Percentiles rank a stretch among this genome's conserved stretches.
phyloP scores from a whole-genome alignment of 805 yeast genomes.

The Yarrowia divulgata region DNA sequence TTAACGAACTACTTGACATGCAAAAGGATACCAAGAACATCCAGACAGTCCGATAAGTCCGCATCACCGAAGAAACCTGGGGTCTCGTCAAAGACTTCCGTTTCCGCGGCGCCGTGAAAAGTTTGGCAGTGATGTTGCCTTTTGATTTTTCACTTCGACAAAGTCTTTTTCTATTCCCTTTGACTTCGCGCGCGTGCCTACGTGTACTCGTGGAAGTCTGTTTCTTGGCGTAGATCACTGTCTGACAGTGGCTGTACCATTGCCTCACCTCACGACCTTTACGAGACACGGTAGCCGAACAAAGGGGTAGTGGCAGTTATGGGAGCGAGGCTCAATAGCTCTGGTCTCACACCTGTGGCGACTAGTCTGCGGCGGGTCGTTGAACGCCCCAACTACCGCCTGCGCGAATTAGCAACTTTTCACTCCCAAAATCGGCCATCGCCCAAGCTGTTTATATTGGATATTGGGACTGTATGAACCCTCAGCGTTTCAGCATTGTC shows the following conservation, averaged over 20 bases:
- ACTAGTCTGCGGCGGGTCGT: too few relatives aligned
- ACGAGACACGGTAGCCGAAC: not conserved
- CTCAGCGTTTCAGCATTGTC: not conserved
- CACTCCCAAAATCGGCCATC: not conserved
- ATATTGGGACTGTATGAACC: slow-evolving; percentile 12
- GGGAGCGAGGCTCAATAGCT: too few relatives aligned
- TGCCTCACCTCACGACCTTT: not conserved
- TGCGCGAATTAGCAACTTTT: too few relatives aligned
- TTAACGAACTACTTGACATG: not conserved
- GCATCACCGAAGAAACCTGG: slow-evolving; percentile 15
- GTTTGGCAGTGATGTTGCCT: not conserved
- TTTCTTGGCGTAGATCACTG: slow-evolving; percentile 26
- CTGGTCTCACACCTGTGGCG: too few relatives aligned
- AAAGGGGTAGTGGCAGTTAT: slow-evolving; percentile 1
- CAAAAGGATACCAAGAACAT: not conserved
- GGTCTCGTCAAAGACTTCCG: slow-evolving; percentile 25
- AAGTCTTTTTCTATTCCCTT: not conserved
- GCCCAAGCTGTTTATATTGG: not conserved
- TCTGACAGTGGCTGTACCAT: slow-evolving; percentile 16
- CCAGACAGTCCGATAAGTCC: slow-evolving; percentile 9
- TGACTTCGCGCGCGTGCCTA: slow-evolving; percentile 15
- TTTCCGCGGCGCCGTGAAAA: slow-evolving; percentile 15
- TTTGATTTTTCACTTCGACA: slow-evolving; percentile 3
- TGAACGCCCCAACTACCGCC: too few relatives aligned
- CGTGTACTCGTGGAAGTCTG: slow-evolving; percentile 3